phyloP scores from a whole-genome alignment of 768 basidiomycete genomes.

The Trametes elegans region DNA sequence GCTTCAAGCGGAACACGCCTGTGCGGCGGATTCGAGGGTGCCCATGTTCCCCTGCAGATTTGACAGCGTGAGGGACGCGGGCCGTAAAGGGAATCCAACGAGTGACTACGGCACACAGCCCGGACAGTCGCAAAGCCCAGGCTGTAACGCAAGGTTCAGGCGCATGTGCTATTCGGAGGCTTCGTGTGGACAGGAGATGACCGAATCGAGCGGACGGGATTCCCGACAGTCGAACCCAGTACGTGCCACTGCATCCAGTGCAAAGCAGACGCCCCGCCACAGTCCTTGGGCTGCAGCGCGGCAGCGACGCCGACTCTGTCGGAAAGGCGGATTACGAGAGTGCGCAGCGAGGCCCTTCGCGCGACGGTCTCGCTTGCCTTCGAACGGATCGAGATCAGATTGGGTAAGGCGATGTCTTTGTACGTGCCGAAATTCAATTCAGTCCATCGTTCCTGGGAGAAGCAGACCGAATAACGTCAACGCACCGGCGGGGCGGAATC shows the following conservation, averaged over 20 bases:
- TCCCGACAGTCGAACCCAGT: no score
- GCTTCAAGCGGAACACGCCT: no score
- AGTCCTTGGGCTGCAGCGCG: no score
- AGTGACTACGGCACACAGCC: background rate
- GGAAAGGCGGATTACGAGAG: no score
- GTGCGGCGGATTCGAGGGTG: background rate
- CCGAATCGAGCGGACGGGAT: background rate
- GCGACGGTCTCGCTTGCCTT: no score
- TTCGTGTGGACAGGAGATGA: background rate
- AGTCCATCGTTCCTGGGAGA: background rate
- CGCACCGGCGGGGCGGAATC: background rate
- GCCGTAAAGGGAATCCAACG: background rate
- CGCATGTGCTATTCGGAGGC: background rate
- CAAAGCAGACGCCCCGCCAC: no score
- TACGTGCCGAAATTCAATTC: background rate
- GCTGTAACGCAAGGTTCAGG: background rate
- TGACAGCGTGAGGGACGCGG: background rate
- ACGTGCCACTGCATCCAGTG: no score
- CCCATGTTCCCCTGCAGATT: background rate
- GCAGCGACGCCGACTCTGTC: no score
- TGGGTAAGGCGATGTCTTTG: background rate
- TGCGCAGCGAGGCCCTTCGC: no score
- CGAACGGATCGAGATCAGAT: background rate
- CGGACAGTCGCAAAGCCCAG: background rate
- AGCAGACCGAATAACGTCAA: background rate